phyloP scores from a whole-genome alignment of 352 stramenopile genomes.

The Phytopythium kandeliae region DNA sequence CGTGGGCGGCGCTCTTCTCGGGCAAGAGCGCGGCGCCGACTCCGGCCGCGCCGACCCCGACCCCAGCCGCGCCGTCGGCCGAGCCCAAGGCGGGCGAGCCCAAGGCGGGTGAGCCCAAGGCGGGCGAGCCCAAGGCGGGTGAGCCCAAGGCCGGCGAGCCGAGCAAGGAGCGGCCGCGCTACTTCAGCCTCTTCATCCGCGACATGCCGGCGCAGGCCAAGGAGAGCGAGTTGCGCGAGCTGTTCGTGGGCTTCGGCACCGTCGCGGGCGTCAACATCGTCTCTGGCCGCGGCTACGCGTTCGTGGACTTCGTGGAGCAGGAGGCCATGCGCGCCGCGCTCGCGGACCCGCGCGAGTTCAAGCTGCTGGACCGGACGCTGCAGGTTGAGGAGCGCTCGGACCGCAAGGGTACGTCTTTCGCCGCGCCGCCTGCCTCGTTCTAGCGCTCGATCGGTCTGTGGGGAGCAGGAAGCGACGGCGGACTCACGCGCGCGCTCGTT shows the following conservation, averaged over 20 bases:
- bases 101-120: slow-evolving; percentile 57
- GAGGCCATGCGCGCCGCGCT: slow-evolving; percentile 74
- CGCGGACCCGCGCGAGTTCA: slow-evolving; percentile 57
- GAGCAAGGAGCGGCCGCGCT: slow-evolving; percentile 11
- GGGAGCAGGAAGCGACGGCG: too few relatives aligned
- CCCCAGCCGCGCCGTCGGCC: slow-evolving; percentile 11
- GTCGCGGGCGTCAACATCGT: slow-evolving; percentile 71
- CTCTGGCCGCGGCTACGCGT: slow-evolving; percentile 58
- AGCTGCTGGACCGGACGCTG: slow-evolving; percentile 70
- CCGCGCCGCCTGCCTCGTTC: too few relatives aligned
- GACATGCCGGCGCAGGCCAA: slow-evolving; percentile 70
- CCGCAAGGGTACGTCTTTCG: slow-evolving; percentile 61
- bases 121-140: slow-evolving; percentile 52
- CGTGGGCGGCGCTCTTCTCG: slow-evolving; percentile 51
- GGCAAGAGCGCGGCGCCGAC: slow-evolving; percentile 8
- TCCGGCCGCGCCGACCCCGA: slow-evolving; percentile 17
- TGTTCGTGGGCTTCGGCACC: slow-evolving; percentile 74
- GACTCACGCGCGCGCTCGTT: background rate
- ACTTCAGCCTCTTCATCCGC: slow-evolving; percentile 71
- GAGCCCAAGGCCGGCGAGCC: slow-evolving; percentile 23
- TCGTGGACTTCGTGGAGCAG: slow-evolving; percentile 78
- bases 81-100: slow-evolving; percentile 18
- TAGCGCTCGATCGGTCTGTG: too few relatives aligned
- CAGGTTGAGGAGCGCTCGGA: slow-evolving; percentile 68
- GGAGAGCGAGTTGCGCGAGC: slow-evolving; percentile 65